Base-by-base conservation (phyloP, 805 yeast genomes). In the Yamadazyma sp. region DNA sequence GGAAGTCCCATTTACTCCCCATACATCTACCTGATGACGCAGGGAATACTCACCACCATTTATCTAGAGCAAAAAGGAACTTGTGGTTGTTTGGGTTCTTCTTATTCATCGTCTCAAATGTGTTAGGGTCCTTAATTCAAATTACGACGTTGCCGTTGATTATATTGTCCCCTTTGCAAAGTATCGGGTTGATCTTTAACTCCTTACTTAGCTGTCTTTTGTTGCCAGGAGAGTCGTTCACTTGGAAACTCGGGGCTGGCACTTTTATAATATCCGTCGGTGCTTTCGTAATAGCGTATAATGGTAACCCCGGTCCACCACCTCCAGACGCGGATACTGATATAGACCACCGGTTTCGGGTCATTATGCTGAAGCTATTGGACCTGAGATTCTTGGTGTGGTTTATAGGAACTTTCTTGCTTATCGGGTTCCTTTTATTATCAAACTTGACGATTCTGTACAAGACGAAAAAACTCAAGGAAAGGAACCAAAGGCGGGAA, bases 161-260 rank as follows among this genome's bases (percentile, higher is more conserved):
- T 29, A 73, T 89, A 2, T 59, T 88, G 41, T 80, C 89, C 16
- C 95, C 96, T 0, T 62, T 88, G 38, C 96, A 88, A 55, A 87
- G 95, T 17, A 78, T 82, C 16, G 95, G 96, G 0, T 69, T 89
- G n/a, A 89, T 88, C 2, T 88, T 89, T 69, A 89, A 89, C 59
- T 78, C 93, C 0, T 58, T 85, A 2, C 76, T 67, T 29, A 63
- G 87, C 51, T 85, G 93, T 28, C 57, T 83, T 13, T 40, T 85
- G 8, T 59, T 88, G 10, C 73, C 88, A 10, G 68, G 79, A 21
- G 96, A 88, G 53, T 66, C 69, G 1, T 84, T 86, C 55, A 80
- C 90, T 1, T 44, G 48, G 16, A 64, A 61, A 36, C 72, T 89
- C 2, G 61, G 75, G 1, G 40, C 62, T 7, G 95, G 95, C 3